Evolutionary conservation across 2,329 filamentous ascomycete species (phyloP), one percentile per base, ranked within the genome.

Genomic region (Thermomyces lanuginosus): DNA sequence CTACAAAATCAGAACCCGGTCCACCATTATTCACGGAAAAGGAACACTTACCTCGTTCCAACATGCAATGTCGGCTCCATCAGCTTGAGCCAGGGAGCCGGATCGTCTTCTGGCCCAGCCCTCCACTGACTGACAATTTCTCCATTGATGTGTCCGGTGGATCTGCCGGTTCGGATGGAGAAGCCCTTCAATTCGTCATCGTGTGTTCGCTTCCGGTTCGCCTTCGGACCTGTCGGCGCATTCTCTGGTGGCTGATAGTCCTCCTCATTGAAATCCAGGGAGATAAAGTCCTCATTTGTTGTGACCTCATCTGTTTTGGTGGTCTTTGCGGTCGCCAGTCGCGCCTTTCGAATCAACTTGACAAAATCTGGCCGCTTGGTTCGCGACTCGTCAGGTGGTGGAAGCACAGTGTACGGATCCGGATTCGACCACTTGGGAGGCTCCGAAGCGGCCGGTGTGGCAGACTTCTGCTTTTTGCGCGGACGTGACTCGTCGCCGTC

Each of bases 381-480:
- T 20, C 69, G 63, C 4, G 60, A 63, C 29, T 83, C 76, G 37
- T 84, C 77, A 0, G 74, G 69, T 5, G 82, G 83, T 6, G 86
- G 86, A 6, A 92, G 61, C 2, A 72, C 78, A 4, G 81, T 92
- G 52, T 95, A 93, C 0, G 84, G 83, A 48, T 95, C 86, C 3
- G 86, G 84, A 41, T 95, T 95, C 4, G 83, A 92, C 86, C 86
- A 95, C 49, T 78, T 83, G 3, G 83, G 82, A 4, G 48, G 53
- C 28, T 27, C 31, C 21, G 19, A 10, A 21, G 24, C n/a, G 24
- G 18, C 42, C 39, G 8, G 40, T 25, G 17, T 33, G 26, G 31
- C 31, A 4, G 31, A 28, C 16, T 36, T 35, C 31, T 46, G 49
- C 36, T 45, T 54, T 28, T 55, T 55, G 26, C 53, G 55, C 10